phyloP scores from a whole-genome alignment of 257 asterid genomes.

The Salvia rosmarinus region DNA sequence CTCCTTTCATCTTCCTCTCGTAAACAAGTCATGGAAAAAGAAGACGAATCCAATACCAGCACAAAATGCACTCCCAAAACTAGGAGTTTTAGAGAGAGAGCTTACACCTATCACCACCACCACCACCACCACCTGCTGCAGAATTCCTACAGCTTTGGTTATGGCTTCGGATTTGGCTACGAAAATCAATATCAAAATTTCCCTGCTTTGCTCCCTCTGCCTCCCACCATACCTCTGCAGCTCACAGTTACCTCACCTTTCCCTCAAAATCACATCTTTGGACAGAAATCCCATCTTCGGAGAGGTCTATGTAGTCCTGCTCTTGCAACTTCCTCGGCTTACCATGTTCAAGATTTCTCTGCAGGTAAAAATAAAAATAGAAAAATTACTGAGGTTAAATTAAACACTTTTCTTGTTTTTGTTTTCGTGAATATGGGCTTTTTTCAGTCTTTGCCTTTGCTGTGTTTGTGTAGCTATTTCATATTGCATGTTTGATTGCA shows the following conservation, averaged over 20 bases:
- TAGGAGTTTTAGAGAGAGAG: constrained; percentile 38
- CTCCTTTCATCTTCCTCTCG: constrained; percentile 38
- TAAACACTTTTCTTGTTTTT: constrained; percentile 18
- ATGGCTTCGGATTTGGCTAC: constrained; percentile 56
- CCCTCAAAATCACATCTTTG: constrained; percentile 54
- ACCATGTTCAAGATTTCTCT: constrained; percentile 51
- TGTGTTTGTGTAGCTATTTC: background rate
- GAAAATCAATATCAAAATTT: constrained; percentile 57
- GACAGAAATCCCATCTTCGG: constrained; percentile 58
- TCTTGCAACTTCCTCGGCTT: constrained; percentile 60
- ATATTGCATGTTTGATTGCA: constrained; percentile 16
- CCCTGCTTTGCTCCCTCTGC: constrained; percentile 85
- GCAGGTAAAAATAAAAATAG: too few relatives aligned
- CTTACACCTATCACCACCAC: constrained; percentile 47
- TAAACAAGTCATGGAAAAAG: constrained; percentile 56
- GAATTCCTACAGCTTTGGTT: constrained; percentile 44
- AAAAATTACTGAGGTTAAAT: too few relatives aligned
- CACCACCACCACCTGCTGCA: constrained; percentile 53
- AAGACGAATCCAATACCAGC: constrained; percentile 47
- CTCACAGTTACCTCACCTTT: constrained; percentile 49
- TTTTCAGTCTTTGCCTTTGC: background rate
- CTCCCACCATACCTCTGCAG: constrained; percentile 60
- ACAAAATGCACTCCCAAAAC: constrained; percentile 57
- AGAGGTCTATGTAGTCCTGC: constrained; percentile 45
- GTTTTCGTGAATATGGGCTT: background rate